Evolutionary conservation across 768 basidiomycete species (phyloP).

Genomic region (Solioccasus polychromus): DNA sequence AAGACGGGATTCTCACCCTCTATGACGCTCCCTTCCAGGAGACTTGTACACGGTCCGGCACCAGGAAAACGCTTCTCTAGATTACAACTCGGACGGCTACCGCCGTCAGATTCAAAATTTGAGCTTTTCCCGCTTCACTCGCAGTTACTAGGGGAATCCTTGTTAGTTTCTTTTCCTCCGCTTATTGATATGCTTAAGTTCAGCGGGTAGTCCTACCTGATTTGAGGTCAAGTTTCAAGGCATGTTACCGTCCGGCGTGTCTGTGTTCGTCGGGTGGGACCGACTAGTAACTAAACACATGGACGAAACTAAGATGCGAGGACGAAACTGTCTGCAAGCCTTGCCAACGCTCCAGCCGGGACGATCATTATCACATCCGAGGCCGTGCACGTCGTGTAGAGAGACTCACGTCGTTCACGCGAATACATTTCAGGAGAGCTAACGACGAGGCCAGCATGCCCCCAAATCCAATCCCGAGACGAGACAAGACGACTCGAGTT

Average conservation of each 20-base stretch:
- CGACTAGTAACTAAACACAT: background rate
- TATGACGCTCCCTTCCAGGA: constrained; percentile 77
- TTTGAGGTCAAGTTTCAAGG: constrained; percentile 79
- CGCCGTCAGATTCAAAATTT: constrained; percentile 82
- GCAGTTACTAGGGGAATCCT: constrained; percentile 87
- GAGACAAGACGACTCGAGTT: constrained; percentile 36
- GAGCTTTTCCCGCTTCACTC: constrained; percentile 84
- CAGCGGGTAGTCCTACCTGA: constrained; percentile 82
- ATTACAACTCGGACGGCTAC: constrained; percentile 71
- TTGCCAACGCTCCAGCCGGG: constrained; percentile 15
- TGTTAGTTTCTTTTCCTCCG: constrained; percentile 90
- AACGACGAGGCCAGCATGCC: constrained; percentile 10
- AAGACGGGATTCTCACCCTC: constrained; percentile 72
- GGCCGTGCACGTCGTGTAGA: constrained; percentile 8
- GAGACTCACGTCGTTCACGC: too few relatives aligned
- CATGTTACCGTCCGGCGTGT: too few relatives aligned
- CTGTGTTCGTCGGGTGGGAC: background rate
- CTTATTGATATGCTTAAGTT: constrained; percentile 91
- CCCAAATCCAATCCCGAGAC: constrained; percentile 17
- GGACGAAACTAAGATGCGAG: too few relatives aligned
- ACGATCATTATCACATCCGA: constrained; percentile 55
- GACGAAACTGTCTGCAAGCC: too few relatives aligned
- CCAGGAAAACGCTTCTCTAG: constrained; percentile 75
- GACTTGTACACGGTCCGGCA: constrained; percentile 72
- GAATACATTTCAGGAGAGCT: constrained; percentile 16